phyloP scores from a whole-genome alignment of 2,329 filamentous ascomycete species.

The Penicillium expansum region DNA sequence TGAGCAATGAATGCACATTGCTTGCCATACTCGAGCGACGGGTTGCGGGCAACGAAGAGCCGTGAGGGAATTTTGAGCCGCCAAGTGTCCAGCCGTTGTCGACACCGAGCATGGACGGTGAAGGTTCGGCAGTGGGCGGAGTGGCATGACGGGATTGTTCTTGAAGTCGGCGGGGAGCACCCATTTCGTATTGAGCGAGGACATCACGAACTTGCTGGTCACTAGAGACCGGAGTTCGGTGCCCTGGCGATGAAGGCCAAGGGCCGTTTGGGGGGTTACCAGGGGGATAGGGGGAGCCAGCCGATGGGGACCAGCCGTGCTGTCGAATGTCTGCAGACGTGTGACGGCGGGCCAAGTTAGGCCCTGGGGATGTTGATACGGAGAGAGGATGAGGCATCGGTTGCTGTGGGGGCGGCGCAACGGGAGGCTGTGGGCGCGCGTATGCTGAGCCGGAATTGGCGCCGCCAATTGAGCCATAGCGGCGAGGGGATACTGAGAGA shows the following conservation, averaged over 20 bases:
- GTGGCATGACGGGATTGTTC: slow-evolving; percentile 53
- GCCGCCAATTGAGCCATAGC: slow-evolving; percentile 81
- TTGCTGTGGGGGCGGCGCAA: slow-evolving; percentile 63
- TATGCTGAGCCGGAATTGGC: slow-evolving; percentile 69
- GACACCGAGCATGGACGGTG: slow-evolving; percentile 48
- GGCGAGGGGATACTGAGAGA: slow-evolving; percentile 71
- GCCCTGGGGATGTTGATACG: slow-evolving; percentile 56
- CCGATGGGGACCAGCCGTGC: slow-evolving; percentile 66
- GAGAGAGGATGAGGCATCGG: slow-evolving; percentile 62
- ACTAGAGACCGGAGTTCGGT: slow-evolving; percentile 49
- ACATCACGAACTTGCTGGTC: slow-evolving; percentile 64
- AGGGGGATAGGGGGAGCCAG: slow-evolving; percentile 63
- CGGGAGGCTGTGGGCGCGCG: slow-evolving; percentile 65
- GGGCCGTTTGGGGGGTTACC: slow-evolving; percentile 63
- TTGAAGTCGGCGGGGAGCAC: slow-evolving; percentile 50
- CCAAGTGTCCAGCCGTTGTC: slow-evolving; percentile 58
- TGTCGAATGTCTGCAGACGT: slow-evolving; percentile 94
- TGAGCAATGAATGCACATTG: slow-evolving; percentile 65
- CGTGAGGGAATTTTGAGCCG: slow-evolving; percentile 42
- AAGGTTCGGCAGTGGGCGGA: slow-evolving; percentile 52
- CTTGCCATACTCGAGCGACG: slow-evolving; percentile 69
- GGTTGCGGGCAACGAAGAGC: slow-evolving; percentile 56
- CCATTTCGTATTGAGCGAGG: slow-evolving; percentile 64
- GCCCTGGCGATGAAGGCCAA: slow-evolving; percentile 65
- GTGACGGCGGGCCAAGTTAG: slow-evolving; percentile 76